Percentiles rank a stretch among this genome's conserved stretches.
Evolutionary conservation across 2,329 filamentous ascomycete genomes (phyloP).

Genomic region (Botrytis cinerea): DNA sequence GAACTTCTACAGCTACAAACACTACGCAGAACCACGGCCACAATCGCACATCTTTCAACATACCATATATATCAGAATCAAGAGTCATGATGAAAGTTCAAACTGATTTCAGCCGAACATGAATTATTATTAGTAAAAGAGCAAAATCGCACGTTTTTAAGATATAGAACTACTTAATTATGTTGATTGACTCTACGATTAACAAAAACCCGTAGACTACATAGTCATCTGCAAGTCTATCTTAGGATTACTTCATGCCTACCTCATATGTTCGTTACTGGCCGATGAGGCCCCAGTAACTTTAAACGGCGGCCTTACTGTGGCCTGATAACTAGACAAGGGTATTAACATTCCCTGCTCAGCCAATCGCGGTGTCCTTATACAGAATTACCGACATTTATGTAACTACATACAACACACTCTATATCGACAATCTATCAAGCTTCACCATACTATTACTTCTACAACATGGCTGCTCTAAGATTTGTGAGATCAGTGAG

Average conservation of each 20-base stretch:
- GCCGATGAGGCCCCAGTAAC: not conserved
- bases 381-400: not conserved
- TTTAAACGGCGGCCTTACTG: not conserved
- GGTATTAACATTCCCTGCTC: not conserved
- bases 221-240: not conserved
- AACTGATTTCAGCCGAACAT: not conserved
- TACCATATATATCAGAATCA: not conserved
- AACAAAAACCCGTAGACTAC: not conserved
- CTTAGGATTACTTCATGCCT: no score
- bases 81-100: not conserved
- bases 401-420: not conserved
- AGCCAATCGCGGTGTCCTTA: not conserved
- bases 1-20: not conserved
- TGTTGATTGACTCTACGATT: not conserved
- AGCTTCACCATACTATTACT: not conserved
- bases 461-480: conserved; percentile 52
- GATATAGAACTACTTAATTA: not conserved
- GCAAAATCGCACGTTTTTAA: not conserved
- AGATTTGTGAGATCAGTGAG: conserved; percentile 66
- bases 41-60: not conserved
- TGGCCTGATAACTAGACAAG: not conserved
- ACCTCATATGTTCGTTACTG: not conserved
- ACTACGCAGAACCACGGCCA: not conserved
- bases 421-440: conserved; percentile 16
- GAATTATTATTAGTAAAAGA: not conserved